phyloP scores from a whole-genome alignment of 257 asterid genomes.

The Thymus quinquecostatus region DNA sequence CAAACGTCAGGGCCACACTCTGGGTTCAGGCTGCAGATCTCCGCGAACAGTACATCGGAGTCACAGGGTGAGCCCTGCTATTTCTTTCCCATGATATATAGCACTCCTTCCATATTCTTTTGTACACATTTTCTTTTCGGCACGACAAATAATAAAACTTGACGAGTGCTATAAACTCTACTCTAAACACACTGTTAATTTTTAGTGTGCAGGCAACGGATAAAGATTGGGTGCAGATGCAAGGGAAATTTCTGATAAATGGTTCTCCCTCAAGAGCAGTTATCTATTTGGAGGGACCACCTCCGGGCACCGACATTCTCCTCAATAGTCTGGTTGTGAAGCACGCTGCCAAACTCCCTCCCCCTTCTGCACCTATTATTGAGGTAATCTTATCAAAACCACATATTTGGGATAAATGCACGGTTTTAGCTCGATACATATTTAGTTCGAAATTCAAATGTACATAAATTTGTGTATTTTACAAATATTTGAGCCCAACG shows the following conservation, averaged over 20 bases:
- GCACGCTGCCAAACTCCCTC: conserved; percentile 71
- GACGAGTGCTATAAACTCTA: too few relatives aligned
- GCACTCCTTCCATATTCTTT: too few relatives aligned
- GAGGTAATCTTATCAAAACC: conserved; percentile 43
- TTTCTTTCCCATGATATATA: too few relatives aligned
- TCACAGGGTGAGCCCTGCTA: conserved; percentile 52
- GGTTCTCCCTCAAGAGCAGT: conserved; percentile 67
- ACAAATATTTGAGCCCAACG: too few relatives aligned
- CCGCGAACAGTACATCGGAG: conserved; percentile 73
- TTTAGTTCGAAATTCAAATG: too few relatives aligned
- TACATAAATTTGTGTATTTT: too few relatives aligned
- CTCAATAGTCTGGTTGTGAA: conserved; percentile 53
- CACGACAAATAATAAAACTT: too few relatives aligned
- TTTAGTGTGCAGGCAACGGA: conserved; percentile 78
- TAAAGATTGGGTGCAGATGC: conserved; percentile 74
- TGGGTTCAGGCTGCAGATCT: conserved; percentile 65
- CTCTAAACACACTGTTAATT: too few relatives aligned
- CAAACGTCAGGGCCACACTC: conserved; percentile 65
- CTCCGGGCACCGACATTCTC: conserved; percentile 75
- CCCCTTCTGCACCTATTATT: conserved; percentile 64
- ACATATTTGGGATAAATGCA: too few relatives aligned
- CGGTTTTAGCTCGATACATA: too few relatives aligned
- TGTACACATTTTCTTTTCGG: too few relatives aligned
- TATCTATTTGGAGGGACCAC: conserved; percentile 77
- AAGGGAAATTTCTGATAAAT: conserved; percentile 75